Evolutionary conservation across 2,329 filamentous ascomycete genomes (phyloP), one percentile per base, ranked within the genome.

Genomic region (Calonectria pseudoreteaudii): DNA sequence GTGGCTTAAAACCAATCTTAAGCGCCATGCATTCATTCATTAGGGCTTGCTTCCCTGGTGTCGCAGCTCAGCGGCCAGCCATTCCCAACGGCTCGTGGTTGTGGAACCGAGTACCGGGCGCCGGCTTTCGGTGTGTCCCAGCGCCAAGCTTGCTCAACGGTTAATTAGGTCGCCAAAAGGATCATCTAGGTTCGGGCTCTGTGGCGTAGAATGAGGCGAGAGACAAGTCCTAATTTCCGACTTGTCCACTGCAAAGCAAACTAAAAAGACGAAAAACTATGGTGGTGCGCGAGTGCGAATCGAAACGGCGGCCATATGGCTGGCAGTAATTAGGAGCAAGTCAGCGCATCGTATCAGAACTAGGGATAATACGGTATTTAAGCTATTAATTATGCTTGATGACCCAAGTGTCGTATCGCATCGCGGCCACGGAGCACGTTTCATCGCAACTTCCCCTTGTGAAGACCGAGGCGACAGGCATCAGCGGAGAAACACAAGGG

Each of bases 401-500:
- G 28, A 7, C 28, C 30, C n/a, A 36, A 50, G 26, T 34, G 50
- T 34, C 20, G 38, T 30, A 49, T 44, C 31, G 34, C 7, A 14
- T 13, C 41, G 26, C 28, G n/a, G 14, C 36, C 18, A n/a, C 36
- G 16, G 41, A 34, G 38, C 49, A 65, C 36, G 9, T 36, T 30
- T 66, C 38, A 41, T 38, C 18, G 26, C 52, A 31, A 71, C 30
- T 50, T 71, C 50, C 69, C 69, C 20, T 68, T 68, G 41, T 60
- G 47, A 67, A 68, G 44, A 72, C 70, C 65, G 70, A 72, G 44
- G 28, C 23, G 53, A 68, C 60, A 56, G 23, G 62, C 69, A 66
- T 66, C 41, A 60, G 30, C 70, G 71, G 53, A 53, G 56, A 64
- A 76, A 75, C 52, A 38, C 69, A 70, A 75, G 69, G 56, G 36